Evolutionary conservation across 2,329 filamentous ascomycete species (phyloP), one percentile per base, ranked within the genome.

Genomic region (Coniella vitis): DNA sequence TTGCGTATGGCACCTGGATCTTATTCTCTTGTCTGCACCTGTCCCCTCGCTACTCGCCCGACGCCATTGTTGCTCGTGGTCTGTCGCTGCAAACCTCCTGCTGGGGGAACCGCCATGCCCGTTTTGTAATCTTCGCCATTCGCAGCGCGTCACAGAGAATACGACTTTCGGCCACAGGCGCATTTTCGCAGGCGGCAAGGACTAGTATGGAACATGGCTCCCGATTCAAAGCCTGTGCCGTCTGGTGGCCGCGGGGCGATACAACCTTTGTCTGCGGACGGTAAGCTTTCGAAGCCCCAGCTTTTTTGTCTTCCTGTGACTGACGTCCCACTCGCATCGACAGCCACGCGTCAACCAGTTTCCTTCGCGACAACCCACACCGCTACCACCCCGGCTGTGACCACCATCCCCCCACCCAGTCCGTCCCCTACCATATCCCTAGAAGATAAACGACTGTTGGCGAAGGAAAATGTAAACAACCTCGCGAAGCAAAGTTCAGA

Each of bases 131-230:
- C 25, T 5, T 29, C 25, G 25, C 10, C 25, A 29, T 5, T 29
- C 25, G 25, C 25, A 29, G 25, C 25, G 25, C 25, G 10, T 29
- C 10, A 5, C 25, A 29, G 25, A 29, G 5, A 5, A 5, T 29
- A 5, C 25, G 25, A 29, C 25, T 29, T 29, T 29, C 10, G 25
- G 25, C 25, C 10, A 29, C 25, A 29, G 10, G 25, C 25, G 10
- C 25, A 5, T 10, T 29, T 29, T 10, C 5, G 5, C 10, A 29
- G 5, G 25, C 25, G 10, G 25, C 25, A 10, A 29, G 25, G 5
- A 29, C 10, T 10, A 10, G 38, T 47, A 55, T 55, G 55, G 51
- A 52, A 51, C 25, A 58, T 58, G 56, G 49, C 56, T 20, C 47
- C 56, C 48, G 31, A 38, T 29, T 48, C 52, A 37, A 42, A 32